Percentiles rank a stretch among this genome's conserved stretches.
Evolutionary conservation across 2,329 filamentous ascomycete species (phyloP).

Genomic region (Cercospora sojina): DNA sequence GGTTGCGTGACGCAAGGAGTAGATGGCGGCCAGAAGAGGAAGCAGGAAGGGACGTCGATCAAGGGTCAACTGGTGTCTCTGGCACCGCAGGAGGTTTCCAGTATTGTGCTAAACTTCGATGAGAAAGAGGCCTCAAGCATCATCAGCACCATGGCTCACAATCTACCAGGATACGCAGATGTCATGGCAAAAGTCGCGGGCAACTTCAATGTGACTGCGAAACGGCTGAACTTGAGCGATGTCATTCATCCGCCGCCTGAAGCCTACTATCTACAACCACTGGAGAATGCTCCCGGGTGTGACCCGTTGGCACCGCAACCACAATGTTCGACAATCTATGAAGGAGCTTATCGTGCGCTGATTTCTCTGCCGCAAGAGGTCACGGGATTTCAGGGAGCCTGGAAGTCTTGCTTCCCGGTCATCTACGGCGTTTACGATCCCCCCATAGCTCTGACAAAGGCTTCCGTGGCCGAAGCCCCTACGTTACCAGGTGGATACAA

Average conservation of each 20-base stretch:
- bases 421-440: slow-evolving; percentile 25
- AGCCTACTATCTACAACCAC: slow-evolving; percentile 21
- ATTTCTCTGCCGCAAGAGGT: slow-evolving; percentile 21
- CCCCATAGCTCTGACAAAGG: slow-evolving; percentile 18
- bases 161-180: slow-evolving; percentile 15
- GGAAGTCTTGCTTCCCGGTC: slow-evolving; percentile 18
- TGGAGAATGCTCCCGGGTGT: slow-evolving; percentile 17
- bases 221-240: slow-evolving; percentile 13
- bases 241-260: slow-evolving; percentile 16
- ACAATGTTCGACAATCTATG: slow-evolving; percentile 25
- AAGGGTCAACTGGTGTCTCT: slow-evolving; percentile 17
- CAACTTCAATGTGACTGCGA: slow-evolving; percentile 13
- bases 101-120: slow-evolving; percentile 17
- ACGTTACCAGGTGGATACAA: slow-evolving; percentile 11
- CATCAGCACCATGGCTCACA: slow-evolving; percentile 13
- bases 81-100: slow-evolving; percentile 20
- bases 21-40: slow-evolving; percentile 12
- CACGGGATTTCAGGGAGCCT: slow-evolving; percentile 16
- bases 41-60: slow-evolving; percentile 12
- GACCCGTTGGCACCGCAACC: slow-evolving; percentile 8
- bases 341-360: slow-evolving; percentile 21
- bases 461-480: slow-evolving; percentile 1
- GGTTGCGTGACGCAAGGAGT: slow-evolving; percentile 9
- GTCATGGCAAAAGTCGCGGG: slow-evolving; percentile 9
- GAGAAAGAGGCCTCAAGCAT: slow-evolving; percentile 14